Base-by-base conservation (phyloP, 1,284 basidiomycete genomes). In the Cutaneotrichosporon sp. region DNA sequence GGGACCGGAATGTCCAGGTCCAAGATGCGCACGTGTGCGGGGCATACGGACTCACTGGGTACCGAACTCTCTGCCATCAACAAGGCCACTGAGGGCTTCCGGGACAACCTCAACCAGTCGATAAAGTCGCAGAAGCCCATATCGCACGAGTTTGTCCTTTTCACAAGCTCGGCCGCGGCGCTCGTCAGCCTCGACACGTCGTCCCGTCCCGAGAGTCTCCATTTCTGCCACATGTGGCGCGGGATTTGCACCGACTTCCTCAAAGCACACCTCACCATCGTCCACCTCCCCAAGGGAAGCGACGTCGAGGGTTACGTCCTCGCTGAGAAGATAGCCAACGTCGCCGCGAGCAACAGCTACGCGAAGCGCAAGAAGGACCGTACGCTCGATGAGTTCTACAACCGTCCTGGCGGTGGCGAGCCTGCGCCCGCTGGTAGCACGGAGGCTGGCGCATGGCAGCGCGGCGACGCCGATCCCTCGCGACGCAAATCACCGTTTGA, bases 1-100 rank as follows among this genome's bases (percentile, higher is more conserved):
- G 67, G 74, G 26, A 65, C 68, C 2, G 70, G 70, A 34, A 70
- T 68, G 58, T 77, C 76, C 0, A 77, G 77, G 8, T 72, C 67
- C 21, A 80, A 77, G 65, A 75, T 79, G 65, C 67, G 79, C 47
- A 75, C 72, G 2, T 72, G 71, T 52, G 67, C 77, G 7, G 69
- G 71, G 10, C 68, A 67, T n/a, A 73, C 70, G 5, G 77, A 79
- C 64, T 68, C 74, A 2, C 72, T 80, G 2, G 78, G 80, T 31
- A 71, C 76, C 8, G 79, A 81, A 64, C 67, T 80, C 11, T 76
- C 73, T 7, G 79, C 73, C 1, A 73, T 81, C 50, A 69, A 68
- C 65, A 81, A 81, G 64, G 78, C 78, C 2, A 70, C 72, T 9
- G 78, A 81, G 62, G 76, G 77, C 5, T 81, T 79, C 63, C 64